Conservation (phyloP, 2,329 filamentous ascomycete species). For the Fusarium sulawesiense region DNA sequence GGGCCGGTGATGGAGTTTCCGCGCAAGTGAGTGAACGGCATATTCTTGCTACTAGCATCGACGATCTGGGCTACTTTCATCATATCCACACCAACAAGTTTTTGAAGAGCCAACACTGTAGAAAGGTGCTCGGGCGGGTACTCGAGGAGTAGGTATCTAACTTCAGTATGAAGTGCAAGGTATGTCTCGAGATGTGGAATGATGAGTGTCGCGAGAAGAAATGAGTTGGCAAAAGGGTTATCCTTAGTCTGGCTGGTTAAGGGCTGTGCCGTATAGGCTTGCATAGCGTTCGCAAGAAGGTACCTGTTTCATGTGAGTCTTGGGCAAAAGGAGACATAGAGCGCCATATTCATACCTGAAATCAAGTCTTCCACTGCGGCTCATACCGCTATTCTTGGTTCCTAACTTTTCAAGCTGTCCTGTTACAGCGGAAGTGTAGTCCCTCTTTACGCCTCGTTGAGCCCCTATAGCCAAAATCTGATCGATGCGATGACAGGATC, state of each 20-base stretch:
- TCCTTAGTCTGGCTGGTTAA: conserved; percentile 62
- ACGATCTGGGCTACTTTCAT: conserved; percentile 70
- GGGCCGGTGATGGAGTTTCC: conserved; percentile 48
- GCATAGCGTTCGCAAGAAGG: conserved; percentile 70
- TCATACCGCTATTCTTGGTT: conserved; percentile 60
- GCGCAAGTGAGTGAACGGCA: conserved; percentile 55
- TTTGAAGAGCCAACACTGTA: conserved; percentile 68
- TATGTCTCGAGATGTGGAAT: conserved; percentile 71
- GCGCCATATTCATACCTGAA: conserved; percentile 59
- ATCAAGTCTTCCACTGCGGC: conserved; percentile 67
- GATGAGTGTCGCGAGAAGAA: conserved; percentile 67
- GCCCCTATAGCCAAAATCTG: conserved; percentile 70
- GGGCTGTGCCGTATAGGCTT: conserved; percentile 65
- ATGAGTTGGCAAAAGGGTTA: conserved; percentile 66
- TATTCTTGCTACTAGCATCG: conserved; percentile 55
- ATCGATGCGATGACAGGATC: conserved; percentile 59
- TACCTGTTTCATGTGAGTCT: conserved; percentile 57
- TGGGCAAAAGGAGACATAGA: neutral
- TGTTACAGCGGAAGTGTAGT: conserved; percentile 61
- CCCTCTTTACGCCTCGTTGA: conserved; percentile 64
- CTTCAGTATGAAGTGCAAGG: conserved; percentile 62
- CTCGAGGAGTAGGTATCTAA: conserved; percentile 69
- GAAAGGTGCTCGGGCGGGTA: conserved; percentile 67
- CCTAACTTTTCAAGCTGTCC: conserved; percentile 67
- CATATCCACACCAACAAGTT: conserved; percentile 65